These are phyloP conservation scores for Carex arenaria DNA, from an alignment of 202 grass and related monocot species.

Conservation along the genomic window DNA sequence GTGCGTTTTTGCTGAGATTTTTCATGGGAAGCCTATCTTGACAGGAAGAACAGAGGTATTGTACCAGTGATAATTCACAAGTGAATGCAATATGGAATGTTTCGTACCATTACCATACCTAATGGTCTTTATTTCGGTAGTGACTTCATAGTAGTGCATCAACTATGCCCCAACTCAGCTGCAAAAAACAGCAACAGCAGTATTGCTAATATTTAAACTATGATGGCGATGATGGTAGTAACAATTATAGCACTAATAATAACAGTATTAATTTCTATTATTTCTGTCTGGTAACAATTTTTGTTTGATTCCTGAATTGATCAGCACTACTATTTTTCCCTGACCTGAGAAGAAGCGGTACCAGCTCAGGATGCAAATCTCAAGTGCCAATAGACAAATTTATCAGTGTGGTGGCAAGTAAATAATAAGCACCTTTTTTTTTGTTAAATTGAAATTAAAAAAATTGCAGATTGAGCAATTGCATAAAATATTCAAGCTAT, in stretches of 20 bases:
- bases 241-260: background rate
- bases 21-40: conserved; percentile 64
- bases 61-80: background rate
- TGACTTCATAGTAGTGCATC: background rate
- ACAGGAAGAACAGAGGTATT: conserved; percentile 95
- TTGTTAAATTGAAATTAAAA: background rate
- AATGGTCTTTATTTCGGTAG: background rate
- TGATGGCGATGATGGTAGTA: background rate
- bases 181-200: background rate
- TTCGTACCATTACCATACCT: background rate
- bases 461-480: conserved; percentile 84
- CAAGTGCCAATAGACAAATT: background rate
- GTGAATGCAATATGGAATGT: background rate
- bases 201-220: background rate
- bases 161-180: background rate
- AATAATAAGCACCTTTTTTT: background rate
- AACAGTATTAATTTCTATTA: background rate
- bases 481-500: conserved; percentile 98
- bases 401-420: background rate
- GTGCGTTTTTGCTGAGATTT: conserved; percentile 93
- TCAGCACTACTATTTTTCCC: background rate
- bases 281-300: background rate
- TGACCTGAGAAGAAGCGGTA: background rate
- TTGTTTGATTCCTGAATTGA: background rate
- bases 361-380: background rate